Percentiles rank a stretch among this genome's conserved stretches.
Evolutionary conservation across 2,329 filamentous ascomycete species (phyloP).

Genomic region (Huntiella moniliformis): DNA sequence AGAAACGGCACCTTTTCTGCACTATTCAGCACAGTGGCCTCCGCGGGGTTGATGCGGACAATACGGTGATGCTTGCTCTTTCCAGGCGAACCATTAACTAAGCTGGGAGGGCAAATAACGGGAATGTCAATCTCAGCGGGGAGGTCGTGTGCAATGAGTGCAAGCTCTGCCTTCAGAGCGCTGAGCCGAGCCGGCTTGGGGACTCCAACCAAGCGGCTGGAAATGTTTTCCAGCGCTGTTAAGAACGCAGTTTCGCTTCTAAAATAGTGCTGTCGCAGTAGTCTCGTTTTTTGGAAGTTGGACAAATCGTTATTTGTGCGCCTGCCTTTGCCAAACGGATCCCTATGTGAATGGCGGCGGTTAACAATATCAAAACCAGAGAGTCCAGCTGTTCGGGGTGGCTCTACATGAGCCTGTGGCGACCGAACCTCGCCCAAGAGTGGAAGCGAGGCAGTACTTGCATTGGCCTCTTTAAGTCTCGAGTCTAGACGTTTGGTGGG

Average conservation of each 20-base stretch:
- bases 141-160: constrained; percentile 61
- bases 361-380: constrained; percentile 25
- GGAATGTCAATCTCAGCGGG: constrained; percentile 73
- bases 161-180: constrained; percentile 62
- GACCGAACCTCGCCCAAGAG: constrained; percentile 39
- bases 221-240: constrained; percentile 65
- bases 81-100: constrained; percentile 54
- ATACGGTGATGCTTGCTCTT: constrained; percentile 67
- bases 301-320: constrained; percentile 44
- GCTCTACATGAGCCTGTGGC: constrained; percentile 30
- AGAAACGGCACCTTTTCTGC: constrained; percentile 73
- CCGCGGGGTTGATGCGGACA: constrained; percentile 64
- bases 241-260: constrained; percentile 64
- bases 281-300: constrained; percentile 45
- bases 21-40: constrained; percentile 71
- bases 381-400: constrained; percentile 37
- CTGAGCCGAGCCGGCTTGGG: constrained; percentile 67
- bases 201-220: constrained; percentile 64
- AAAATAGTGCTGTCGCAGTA: constrained; percentile 68
- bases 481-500: constrained; percentile 30
- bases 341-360: constrained; percentile 42
- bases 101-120: constrained; percentile 56
- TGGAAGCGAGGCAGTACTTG: constrained; percentile 50
- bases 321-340: constrained; percentile 26
- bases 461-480: constrained; percentile 36